Evolutionary conservation across 225 moss, liverwort and hornwort species (phyloP).

Genomic region (Antitrichia curtipendula): DNA sequence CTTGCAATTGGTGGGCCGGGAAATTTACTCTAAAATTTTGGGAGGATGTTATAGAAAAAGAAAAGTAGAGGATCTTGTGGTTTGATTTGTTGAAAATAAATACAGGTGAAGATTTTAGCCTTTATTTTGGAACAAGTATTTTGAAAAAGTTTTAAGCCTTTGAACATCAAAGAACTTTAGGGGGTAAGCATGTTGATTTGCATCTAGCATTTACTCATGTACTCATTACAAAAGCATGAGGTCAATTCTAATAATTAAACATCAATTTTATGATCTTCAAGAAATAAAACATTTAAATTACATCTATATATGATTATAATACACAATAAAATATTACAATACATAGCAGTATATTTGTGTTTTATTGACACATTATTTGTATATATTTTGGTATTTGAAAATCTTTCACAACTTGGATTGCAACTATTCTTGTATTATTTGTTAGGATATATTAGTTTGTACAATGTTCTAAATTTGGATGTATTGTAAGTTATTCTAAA

Average conservation of each 20-base stretch:
- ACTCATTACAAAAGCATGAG: neutral
- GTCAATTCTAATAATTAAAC: neutral
- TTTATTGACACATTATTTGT: neutral
- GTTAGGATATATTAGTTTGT: no score
- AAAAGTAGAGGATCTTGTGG: accelerated
- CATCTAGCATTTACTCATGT: neutral
- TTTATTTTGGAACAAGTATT: neutral
- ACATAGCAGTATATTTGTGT: accelerated
- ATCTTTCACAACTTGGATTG: neutral
- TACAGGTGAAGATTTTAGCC: neutral
- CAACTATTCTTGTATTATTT: neutral
- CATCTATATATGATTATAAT: neutral
- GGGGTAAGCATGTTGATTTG: neutral
- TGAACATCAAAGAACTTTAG: neutral
- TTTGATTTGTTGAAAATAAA: neutral
- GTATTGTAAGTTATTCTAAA: neutral
- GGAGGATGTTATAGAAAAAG: neutral
- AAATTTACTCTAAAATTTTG: accelerated
- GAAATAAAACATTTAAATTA: neutral
- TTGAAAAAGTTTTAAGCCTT: neutral
- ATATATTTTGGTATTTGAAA: no score
- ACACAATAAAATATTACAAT: neutral
- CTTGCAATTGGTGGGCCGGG: accelerated
- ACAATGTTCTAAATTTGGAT: no score
- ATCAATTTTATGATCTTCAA: neutral